phyloP scores from a whole-genome alignment of 352 stramenopile species.

The Phytophthora colocasiae region DNA sequence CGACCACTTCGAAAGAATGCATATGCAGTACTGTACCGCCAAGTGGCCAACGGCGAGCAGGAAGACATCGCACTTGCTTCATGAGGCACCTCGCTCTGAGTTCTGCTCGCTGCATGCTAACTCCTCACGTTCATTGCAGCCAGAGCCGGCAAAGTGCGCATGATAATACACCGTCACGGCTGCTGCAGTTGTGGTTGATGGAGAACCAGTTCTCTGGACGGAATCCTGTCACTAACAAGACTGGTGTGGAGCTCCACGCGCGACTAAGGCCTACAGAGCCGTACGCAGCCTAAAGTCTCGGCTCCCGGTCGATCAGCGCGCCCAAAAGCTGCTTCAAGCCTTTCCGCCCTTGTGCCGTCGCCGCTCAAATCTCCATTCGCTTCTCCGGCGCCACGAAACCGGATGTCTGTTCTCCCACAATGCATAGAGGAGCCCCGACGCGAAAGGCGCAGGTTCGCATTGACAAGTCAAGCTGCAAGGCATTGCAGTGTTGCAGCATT shows the following conservation, averaged over 20 bases:
- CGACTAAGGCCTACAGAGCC: slow-evolving; percentile 25
- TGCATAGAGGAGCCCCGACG: slow-evolving; percentile 26
- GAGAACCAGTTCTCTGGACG: slow-evolving; percentile 32
- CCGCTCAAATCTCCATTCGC: slow-evolving; percentile 24
- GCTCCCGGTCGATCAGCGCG: slow-evolving; percentile 11
- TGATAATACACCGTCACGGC: slow-evolving; percentile 8
- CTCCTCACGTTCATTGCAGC: background rate
- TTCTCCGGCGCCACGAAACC: slow-evolving; percentile 24
- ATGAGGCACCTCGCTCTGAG: background rate
- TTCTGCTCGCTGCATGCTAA: background rate
- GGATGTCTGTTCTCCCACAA: slow-evolving; percentile 19
- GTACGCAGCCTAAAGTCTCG: slow-evolving; percentile 5
- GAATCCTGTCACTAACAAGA: slow-evolving; percentile 18
- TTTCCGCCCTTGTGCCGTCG: slow-evolving; percentile 1
- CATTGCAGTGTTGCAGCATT: slow-evolving; percentile 48
- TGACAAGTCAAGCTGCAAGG: slow-evolving; percentile 23
- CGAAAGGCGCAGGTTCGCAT: slow-evolving; percentile 29
- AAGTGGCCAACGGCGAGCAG: background rate
- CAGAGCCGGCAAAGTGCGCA: slow-evolving; percentile 1
- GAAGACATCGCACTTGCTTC: background rate
- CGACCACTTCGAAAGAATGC: slow-evolving; percentile 8
- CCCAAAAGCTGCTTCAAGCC: background rate
- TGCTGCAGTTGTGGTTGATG: slow-evolving; percentile 7
- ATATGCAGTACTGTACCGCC: background rate
- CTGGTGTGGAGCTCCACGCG: slow-evolving; percentile 11